Conservation (phyloP, 352 stramenopile genomes). For the Phytophthora cajani region DNA sequence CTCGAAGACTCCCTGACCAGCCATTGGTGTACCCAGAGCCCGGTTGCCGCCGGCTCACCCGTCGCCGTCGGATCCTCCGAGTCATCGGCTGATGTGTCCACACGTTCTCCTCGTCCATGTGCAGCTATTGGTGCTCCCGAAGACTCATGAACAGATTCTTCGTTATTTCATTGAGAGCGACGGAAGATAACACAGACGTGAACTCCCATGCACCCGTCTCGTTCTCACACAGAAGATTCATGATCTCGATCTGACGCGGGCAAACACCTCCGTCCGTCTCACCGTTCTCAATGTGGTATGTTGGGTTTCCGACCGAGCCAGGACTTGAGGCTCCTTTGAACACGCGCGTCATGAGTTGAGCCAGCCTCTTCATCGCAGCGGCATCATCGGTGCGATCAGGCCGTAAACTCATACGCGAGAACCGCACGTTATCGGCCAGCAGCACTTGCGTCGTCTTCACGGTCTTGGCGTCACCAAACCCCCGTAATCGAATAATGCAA, state of each 20-base stretch:
- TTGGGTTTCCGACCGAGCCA: neutral
- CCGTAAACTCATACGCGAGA: neutral
- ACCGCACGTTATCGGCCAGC: neutral
- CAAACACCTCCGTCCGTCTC: neutral
- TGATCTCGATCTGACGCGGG: neutral
- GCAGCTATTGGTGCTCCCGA: no score
- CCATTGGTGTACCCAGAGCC: no score
- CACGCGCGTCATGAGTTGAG: neutral
- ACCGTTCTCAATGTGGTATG: neutral
- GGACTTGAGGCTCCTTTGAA: neutral
- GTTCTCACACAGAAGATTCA: neutral
- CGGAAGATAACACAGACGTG: neutral
- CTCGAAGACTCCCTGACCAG: no score
- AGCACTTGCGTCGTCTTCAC: neutral
- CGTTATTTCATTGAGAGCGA: neutral
- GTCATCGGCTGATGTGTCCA: no score
- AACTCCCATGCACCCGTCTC: neutral
- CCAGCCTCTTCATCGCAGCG: neutral
- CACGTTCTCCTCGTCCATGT: no score
- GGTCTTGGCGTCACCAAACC: neutral
- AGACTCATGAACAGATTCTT: no score
- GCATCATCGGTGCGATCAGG: neutral
- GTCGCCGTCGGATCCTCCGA: no score
- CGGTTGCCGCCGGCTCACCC: no score
- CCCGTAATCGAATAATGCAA: neutral